Base-by-base conservation (phyloP, 192 early-diverging fungal genomes). In the Coemansia sp. region DNA sequence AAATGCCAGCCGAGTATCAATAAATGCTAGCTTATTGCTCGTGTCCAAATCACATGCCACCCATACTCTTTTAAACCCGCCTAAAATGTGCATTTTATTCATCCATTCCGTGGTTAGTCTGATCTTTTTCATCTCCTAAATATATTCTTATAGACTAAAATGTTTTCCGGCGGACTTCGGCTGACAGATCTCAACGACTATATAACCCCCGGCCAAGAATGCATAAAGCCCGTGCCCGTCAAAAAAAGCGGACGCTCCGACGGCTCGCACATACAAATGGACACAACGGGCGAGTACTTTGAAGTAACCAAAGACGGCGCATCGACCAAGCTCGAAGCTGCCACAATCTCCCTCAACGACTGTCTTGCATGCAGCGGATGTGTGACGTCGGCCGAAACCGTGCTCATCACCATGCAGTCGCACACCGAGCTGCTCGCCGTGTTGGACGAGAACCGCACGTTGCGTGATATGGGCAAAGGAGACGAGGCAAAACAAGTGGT, bases 361-460 rank as follows among this genome's bases (percentile, higher is more conserved):
- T 99, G 97, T 66, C 84, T 99, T 38, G 97, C 97, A 8, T 99
- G 97, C 89, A 95, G 93, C 83, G 97, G 97, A 5, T 99, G 97
- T 70, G 91, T 99, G 70, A 99, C 97, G 5, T 97, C 95, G 5
- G 97, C 97, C 4, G 97, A 99, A 73, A 93, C 90, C 52, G 89
- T 99, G 5, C 76, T 99, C 22, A 88, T 99, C 59, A 87, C 91
- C 2, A 86, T 93, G 85, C 97, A 99, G 75, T 92, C 90, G 9
- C 92, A 97, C 72, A 85, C 93, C 53, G 95, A 99, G 66, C 82
- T 99, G 32, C 47, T 82, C 3, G 55, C 60, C 4, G 67, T 82
- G 35, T 74, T 82, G 11, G 70, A 82, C 12, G 79, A 75, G 39
- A 82, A 76, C 39, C 62, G 66, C 1, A 64, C 41, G 37, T 61